Evolutionary conservation across 805 yeast genomes (phyloP), one percentile per base, ranked within the genome.

Genomic region (Kazachstania kunashirensis): DNA sequence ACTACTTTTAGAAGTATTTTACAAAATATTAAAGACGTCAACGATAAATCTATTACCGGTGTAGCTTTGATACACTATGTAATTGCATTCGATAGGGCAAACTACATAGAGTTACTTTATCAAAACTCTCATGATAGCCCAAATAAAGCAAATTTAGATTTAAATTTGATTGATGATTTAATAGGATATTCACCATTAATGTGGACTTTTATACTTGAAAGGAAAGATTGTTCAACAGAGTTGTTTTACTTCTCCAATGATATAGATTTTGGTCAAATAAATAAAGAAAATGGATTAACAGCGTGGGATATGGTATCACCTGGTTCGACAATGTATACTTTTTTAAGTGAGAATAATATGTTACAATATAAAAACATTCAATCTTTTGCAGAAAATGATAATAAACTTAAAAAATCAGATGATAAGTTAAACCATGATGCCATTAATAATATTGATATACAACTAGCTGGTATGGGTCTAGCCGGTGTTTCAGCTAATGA

Each of bases 171-270:
- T 7, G 88, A 79, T 46, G 59, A 66, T 2, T 38, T 73, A 16
- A 53, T 71, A 17, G 66, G 71, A 2, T 77, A 74, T 56, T 71
- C 84, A 0, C 84, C 95, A 9, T 57, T 83, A 31, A 84, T 83
- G 92, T 84, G 95, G 95, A 88, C 94, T 0, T 74, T 84, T 3
- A 71, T 77, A 46, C 66, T 78, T 45, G 71, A 75, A 37, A 73
- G 74, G 37, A 56, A 70, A 40, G 66, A 68, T 10, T 66, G 79
- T 31, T 77, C 74, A 12, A 70, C 73, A 32, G 59, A 69, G 38
- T 60, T 84, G 40, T 57, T 85, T 37, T 72, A 73, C 29, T 66
- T 67, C 39, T 81, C 79, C 25, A 89, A 88, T 0, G 80, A 78
- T 41, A 55, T 67, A 7, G 47, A 59, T 12, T 59, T 70, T 32